These are phyloP conservation scores for Diutina sp. DNA, from an alignment of 1,139 yeast genomes.

Conservation along the genomic window DNA sequence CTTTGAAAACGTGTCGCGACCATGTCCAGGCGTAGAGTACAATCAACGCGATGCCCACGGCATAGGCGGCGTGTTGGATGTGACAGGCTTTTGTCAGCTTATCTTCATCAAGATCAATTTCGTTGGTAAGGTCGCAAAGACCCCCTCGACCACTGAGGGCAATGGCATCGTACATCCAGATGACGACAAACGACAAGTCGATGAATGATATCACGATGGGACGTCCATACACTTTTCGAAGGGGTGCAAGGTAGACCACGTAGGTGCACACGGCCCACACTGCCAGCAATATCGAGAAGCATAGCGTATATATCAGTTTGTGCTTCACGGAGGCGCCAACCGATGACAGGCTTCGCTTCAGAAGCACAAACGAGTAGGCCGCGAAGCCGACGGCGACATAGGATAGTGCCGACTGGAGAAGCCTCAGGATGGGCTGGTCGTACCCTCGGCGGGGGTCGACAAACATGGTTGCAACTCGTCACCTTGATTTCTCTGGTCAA, in stretches of 20 bases:
- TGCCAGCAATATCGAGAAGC: background rate
- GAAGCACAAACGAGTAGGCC: background rate
- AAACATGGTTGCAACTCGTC: background rate
- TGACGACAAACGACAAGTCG: background rate
- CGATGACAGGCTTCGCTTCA: background rate
- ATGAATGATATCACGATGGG: background rate
- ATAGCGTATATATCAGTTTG: background rate
- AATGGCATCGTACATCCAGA: background rate
- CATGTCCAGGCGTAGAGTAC: background rate
- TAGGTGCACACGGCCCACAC: background rate
- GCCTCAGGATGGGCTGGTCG: background rate
- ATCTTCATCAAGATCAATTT: background rate
- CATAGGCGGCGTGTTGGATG: background rate
- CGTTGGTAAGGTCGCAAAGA: background rate
- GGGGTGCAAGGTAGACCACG: background rate
- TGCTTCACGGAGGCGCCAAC: background rate
- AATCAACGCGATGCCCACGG: background rate
- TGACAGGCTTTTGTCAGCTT: background rate
- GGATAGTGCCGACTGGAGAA: background rate
- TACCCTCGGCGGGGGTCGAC: background rate
- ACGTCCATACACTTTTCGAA: background rate
- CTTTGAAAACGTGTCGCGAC: background rate
- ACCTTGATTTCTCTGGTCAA: no score
- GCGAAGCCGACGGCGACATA: background rate
- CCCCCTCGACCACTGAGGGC: background rate